Base-by-base conservation (phyloP, 179 eudicot species). In the Actinidia polygama region DNA sequence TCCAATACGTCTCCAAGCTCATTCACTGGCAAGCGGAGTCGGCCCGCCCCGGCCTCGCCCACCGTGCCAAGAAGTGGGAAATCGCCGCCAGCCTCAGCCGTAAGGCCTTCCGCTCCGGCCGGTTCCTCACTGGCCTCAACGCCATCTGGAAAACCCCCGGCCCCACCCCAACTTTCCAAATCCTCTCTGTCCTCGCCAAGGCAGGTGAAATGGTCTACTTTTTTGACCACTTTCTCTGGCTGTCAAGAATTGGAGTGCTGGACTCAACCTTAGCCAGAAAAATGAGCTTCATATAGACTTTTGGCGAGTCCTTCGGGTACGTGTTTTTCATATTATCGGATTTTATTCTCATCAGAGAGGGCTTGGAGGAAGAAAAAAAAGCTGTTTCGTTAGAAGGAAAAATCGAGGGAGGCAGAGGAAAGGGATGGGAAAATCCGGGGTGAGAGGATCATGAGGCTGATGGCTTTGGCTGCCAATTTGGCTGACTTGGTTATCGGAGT, bases 131-230 rank as follows among this genome's bases (percentile, higher is more conserved):
- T 0, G 99, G 98, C 51, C 86, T 95, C 90, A 96, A 96, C 79
- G 84, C 91, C 73, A 58, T 93, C n/a, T 77, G 99, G 6, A 84
- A 95, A 7, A 83, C 30, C 86, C 99, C 98, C 0, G 98, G 99
- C 50, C 59, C 91, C 5, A 88, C 91, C 21, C 84, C 84, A 4
- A 70, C 90, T 74, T 84, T 90, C 75, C 90, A 86, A 81, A 14
- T 89, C 16, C 88, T 96, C 7, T 88, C 94, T 1, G 87, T 96
- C 36, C 87, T 96, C 1, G 90, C 93, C 5, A 96, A 95, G 81
- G 90, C 96, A 10, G 99, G 99, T 12, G 99, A 96, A 78, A 96
- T 96, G 99, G 93, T 96, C 23, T 96, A 95, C 88, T 96, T 95
- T 83, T 95, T 96, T 74, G 99, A 96, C 89, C 99, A 96, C 83